Evolutionary conservation across 805 yeast genomes (phyloP).

Genomic region (Vanderwaltozyma yarrowii): DNA sequence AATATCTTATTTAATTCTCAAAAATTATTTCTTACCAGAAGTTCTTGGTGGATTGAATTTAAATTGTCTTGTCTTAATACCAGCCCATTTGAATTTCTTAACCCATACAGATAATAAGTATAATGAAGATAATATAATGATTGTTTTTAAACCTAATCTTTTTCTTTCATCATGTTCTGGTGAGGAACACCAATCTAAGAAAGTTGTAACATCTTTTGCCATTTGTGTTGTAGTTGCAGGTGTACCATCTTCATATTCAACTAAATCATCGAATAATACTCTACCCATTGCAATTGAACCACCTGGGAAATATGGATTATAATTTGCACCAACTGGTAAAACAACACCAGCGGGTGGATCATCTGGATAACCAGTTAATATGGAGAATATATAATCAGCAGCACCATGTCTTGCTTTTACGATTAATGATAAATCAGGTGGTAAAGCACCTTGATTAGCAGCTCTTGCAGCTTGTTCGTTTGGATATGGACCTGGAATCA

Average conservation of each 20-base stretch:
- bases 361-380: slow-evolving; percentile 97
- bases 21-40: slow-evolving; percentile 1
- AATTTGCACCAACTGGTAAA: slow-evolving; percentile 89
- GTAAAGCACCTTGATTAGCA: slow-evolving; percentile 97
- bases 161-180: slow-evolving; percentile 99
- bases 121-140: slow-evolving; percentile 66
- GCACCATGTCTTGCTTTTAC: slow-evolving; percentile 99
- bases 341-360: slow-evolving; percentile 97
- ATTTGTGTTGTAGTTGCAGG: slow-evolving; percentile 97
- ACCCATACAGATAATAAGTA: slow-evolving; percentile 81
- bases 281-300: slow-evolving; percentile 99
- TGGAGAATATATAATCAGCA: slow-evolving; percentile 85
- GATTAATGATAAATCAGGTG: slow-evolving; percentile 94
- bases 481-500: slow-evolving; percentile 89
- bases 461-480: slow-evolving; percentile 99
- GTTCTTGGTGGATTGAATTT: slow-evolving; percentile 82
- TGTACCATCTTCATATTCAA: slow-evolving; percentile 98
- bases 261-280: slow-evolving; percentile 93
- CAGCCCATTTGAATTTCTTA: slow-evolving; percentile 97
- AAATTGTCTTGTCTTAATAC: slow-evolving; percentile 89
- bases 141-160: slow-evolving; percentile 89
- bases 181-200: slow-evolving; percentile 97
- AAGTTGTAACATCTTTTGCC: slow-evolving; percentile 96
- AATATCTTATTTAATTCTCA: neutral
- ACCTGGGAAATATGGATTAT: slow-evolving; percentile 99